These are phyloP conservation scores for Fistulinella cinereoalba DNA, from an alignment of 1,284 basidiomycete species.

Conservation along the genomic window DNA sequence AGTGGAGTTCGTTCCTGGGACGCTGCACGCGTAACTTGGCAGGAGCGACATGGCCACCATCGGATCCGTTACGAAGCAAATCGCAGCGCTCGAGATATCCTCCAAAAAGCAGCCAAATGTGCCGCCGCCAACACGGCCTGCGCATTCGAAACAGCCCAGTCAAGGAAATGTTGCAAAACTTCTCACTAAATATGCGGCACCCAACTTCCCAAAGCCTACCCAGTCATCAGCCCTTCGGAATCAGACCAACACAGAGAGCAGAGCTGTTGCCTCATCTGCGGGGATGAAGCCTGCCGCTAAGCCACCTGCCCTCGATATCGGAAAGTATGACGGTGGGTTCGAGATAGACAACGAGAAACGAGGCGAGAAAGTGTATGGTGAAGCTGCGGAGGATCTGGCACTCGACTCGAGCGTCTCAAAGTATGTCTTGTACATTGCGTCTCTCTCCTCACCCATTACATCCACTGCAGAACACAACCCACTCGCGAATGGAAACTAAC, in stretches of 20 bases:
- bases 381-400: constrained; percentile 72
- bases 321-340: constrained; percentile 83
- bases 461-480: constrained; percentile 51
- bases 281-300: constrained; percentile 22
- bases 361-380: constrained; percentile 60
- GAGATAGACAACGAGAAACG: constrained; percentile 75
- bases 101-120: constrained; percentile 39
- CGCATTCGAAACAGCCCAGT: constrained; percentile 51
- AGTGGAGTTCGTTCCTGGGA: neutral
- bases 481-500: constrained; percentile 83
- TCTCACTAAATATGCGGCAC: constrained; percentile 63
- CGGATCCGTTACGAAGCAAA: constrained; percentile 45
- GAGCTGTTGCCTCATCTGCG: constrained; percentile 23
- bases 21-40: neutral
- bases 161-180: constrained; percentile 61
- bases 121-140: constrained; percentile 29
- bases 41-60: constrained; percentile 41
- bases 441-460: constrained; percentile 6
- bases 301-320: constrained; percentile 59
- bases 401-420: constrained; percentile 69
- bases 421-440: constrained; percentile 41
- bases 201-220: constrained; percentile 42
- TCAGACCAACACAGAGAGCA: constrained; percentile 31
- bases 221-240: constrained; percentile 42
- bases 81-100: constrained; percentile 49